These are phyloP conservation scores for Claviceps maximensis DNA, from an alignment of 2,329 filamentous ascomycete genomes.

Conservation along the genomic window DNA sequence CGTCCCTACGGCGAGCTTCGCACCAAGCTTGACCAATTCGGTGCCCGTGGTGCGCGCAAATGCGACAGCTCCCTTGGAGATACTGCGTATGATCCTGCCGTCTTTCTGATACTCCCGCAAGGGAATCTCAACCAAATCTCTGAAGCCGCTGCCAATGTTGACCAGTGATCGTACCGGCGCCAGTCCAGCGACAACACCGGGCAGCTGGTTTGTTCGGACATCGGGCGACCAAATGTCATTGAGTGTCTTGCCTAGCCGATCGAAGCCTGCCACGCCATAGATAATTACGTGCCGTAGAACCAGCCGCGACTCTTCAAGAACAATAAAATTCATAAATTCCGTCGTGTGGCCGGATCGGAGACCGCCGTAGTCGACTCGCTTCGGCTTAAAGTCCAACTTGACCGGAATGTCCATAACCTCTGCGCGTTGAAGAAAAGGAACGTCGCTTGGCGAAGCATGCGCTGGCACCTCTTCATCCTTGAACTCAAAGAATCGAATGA, in stretches of 20 bases:
- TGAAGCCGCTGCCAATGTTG: slow-evolving; percentile 78
- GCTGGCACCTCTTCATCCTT: slow-evolving; percentile 57
- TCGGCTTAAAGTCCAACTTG: slow-evolving; percentile 90
- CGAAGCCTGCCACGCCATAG: slow-evolving; percentile 83
- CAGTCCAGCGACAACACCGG: slow-evolving; percentile 74
- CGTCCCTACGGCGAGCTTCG: slow-evolving; percentile 87
- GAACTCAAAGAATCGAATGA: slow-evolving; percentile 96
- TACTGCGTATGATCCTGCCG: slow-evolving; percentile 78
- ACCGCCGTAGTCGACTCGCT: slow-evolving; percentile 90
- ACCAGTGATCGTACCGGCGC: slow-evolving; percentile 83
- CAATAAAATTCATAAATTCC: slow-evolving; percentile 98
- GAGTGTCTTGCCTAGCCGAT: slow-evolving; percentile 74
- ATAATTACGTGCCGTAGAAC: slow-evolving; percentile 79
- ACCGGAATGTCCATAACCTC: slow-evolving; percentile 76
- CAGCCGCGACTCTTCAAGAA: slow-evolving; percentile 79
- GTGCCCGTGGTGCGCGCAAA: slow-evolving; percentile 91
- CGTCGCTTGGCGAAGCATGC: slow-evolving; percentile 50
- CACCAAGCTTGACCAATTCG: slow-evolving; percentile 86
- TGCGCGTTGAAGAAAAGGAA: slow-evolving; percentile 78
- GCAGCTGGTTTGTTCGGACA: slow-evolving; percentile 77
- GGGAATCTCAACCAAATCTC: slow-evolving; percentile 76
- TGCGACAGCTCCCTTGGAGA: slow-evolving; percentile 77
- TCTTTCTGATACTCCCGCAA: slow-evolving; percentile 91
- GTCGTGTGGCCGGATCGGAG: slow-evolving; percentile 87
- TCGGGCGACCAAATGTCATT: slow-evolving; percentile 97